Base-by-base conservation (phyloP, 2,329 filamentous ascomycete species). In the Trichoderma sp. region DNA sequence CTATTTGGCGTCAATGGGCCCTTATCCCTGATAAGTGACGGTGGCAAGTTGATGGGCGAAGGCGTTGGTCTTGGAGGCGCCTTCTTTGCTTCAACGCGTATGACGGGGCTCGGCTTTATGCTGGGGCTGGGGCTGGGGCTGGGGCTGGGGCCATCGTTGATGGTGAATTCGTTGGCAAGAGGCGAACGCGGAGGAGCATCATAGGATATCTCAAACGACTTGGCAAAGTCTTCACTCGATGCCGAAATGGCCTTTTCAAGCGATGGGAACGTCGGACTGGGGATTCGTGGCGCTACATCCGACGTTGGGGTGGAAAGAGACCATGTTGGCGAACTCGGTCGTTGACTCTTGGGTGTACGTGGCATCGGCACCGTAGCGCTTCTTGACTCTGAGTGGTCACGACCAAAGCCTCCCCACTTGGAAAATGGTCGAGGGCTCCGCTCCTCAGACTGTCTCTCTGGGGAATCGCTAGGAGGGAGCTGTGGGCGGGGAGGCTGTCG, bases 221-320 rank as follows among this genome's bases (percentile, higher is more conserved):
- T 79, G 12, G 81, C 80, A 1, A 85, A 77, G 53, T 81, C 80
- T 62, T 82, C 81, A 74, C 79, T 82, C 14, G 82, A 81, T 63
- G 35, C 80, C 1, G 83, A 83, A 50, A 85, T 82, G 33, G 81
- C 81, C 62, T 82, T 79, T 67, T 83, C 81, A 1, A 85, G 77
- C 0, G 84, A 84, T 3, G 80, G 76, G 31, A 85, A 85, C 0
- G 83, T 82, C 2, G 84, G 84, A 16, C 83, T 84, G 0, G 83
- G 83, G 6, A 85, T 77, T 7, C 81, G 82, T 0, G 83, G 82
- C 2, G 83, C 79, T 6, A 76, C 78, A 4, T 79, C 79, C 0
- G 82, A 83, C 31, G 82, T 79, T 16, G 81, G 79, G 0, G 82
- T 81, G 0, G 82, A 81, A 8, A 62, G 24, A 2, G 76, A 75